Conservation (phyloP, 306 rosid species). For the Delonix regia region DNA sequence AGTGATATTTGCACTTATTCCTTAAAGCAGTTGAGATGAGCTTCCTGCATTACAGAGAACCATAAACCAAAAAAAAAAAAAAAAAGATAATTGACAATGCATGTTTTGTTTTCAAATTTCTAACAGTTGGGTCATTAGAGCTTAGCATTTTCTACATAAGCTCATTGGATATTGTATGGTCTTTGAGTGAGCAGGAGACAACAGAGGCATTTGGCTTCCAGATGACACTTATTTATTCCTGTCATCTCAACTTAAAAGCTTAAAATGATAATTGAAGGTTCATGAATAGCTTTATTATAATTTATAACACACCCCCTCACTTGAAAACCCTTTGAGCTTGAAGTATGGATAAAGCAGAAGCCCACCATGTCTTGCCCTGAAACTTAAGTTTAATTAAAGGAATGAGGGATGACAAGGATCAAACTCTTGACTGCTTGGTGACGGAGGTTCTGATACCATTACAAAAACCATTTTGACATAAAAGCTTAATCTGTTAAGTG, state of each 20-base stretch:
- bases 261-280: no score
- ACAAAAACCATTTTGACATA: neutral
- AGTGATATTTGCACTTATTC: constrained; percentile 17
- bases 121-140: constrained; percentile 19
- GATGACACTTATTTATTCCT: neutral
- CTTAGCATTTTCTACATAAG: constrained; percentile 6
- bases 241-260: no score
- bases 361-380: no score
- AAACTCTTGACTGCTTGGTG: neutral
- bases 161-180: neutral
- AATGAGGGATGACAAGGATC: no score
- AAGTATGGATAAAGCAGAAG: no score
- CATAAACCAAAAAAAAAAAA: no score
- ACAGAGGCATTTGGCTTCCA: neutral
- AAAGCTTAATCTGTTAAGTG: neutral
- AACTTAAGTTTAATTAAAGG: no score
- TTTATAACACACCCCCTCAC: no score
- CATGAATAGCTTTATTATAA: no score
- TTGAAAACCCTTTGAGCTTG: no score
- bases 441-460: neutral
- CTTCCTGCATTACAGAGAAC: constrained; percentile 16
- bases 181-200: constrained; percentile 17
- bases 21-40: constrained; percentile 16
- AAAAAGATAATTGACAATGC: neutral
- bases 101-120: neutral